Conservation (phyloP, 495 filamentous ascomycete genomes). For the Sordaria brevicollis region DNA sequence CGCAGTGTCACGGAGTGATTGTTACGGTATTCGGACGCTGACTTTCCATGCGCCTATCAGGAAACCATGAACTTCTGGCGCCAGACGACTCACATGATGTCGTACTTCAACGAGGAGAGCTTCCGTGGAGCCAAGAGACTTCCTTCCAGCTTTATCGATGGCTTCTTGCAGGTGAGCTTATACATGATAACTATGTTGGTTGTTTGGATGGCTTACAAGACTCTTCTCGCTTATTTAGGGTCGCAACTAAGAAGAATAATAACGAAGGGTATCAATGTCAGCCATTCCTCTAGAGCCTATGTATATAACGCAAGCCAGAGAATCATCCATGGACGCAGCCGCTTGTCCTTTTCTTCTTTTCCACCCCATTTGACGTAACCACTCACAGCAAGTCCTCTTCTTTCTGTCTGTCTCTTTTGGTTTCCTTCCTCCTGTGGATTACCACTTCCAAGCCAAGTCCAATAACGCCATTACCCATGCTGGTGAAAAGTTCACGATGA, state of each 20-base stretch:
- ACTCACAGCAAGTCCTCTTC: not conserved
- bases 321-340: not conserved
- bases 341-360: not conserved
- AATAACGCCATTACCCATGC: slow-evolving; percentile 17
- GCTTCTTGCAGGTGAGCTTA: slow-evolving; percentile 72
- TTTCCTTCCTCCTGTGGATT: not conserved
- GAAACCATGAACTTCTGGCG: slow-evolving; percentile 99
- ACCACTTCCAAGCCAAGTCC: slow-evolving; percentile 5
- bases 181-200: not conserved
- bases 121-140: slow-evolving; percentile 57
- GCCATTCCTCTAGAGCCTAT: not conserved
- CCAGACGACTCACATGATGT: slow-evolving; percentile 90
- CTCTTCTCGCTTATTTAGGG: slow-evolving; percentile 24
- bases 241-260: slow-evolving; percentile 34
- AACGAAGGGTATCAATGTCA: not conserved
- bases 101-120: slow-evolving; percentile 90
- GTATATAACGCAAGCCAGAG: not conserved
- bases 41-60: slow-evolving; percentile 31
- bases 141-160: slow-evolving; percentile 79
- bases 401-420: not conserved
- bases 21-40: not conserved
- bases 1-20: not conserved
- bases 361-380: not conserved
- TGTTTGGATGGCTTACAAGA: not conserved
- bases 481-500: not conserved